A percentile compares a stretch with the other conserved stretches of the same genome.
Evolutionary conservation across 768 basidiomycete species (phyloP).

Genomic region (Tricholoma sp.): DNA sequence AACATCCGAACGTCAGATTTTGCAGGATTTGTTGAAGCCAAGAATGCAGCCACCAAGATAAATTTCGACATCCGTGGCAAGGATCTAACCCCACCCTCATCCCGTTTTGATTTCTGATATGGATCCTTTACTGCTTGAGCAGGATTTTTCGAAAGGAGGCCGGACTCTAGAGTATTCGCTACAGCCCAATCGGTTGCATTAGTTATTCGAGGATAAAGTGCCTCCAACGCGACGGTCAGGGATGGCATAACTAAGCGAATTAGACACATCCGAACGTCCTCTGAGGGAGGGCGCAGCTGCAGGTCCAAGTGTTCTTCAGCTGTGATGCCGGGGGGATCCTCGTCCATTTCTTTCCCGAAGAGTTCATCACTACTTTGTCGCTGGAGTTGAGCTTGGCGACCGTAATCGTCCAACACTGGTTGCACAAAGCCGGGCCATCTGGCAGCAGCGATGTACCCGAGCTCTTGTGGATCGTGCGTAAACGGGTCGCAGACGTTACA

Average conservation of each 20-base stretch:
- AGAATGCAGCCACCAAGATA: conserved; percentile 68
- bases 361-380: conserved; percentile 14
- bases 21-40: conserved; percentile 82
- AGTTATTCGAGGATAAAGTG: conserved; percentile 63
- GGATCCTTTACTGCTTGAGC: conserved; percentile 9
- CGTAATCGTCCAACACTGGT: conserved; percentile 54
- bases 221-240: conserved; percentile 56
- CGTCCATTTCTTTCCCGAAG: conserved; percentile 19
- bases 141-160: conserved; percentile 31
- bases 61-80: conserved; percentile 70
- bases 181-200: conserved; percentile 60
- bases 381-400: conserved; percentile 6
- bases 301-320: conserved; percentile 11
- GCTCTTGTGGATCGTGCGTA: conserved; percentile 61
- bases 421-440: conserved; percentile 78
- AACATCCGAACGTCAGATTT: conserved; percentile 82
- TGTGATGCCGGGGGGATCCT: conserved; percentile 13
- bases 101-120: background rate
- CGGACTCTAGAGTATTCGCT: conserved; percentile 40
- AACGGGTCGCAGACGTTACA: conserved; percentile 60
- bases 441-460: conserved; percentile 71
- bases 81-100: conserved; percentile 22
- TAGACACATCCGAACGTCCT: conserved; percentile 64
- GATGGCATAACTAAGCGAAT: conserved; percentile 58
- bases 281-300: conserved; percentile 36